Base-by-base conservation (phyloP, 2,329 filamentous ascomycete genomes). In the Aspergillus oerlinghausenensis region DNA sequence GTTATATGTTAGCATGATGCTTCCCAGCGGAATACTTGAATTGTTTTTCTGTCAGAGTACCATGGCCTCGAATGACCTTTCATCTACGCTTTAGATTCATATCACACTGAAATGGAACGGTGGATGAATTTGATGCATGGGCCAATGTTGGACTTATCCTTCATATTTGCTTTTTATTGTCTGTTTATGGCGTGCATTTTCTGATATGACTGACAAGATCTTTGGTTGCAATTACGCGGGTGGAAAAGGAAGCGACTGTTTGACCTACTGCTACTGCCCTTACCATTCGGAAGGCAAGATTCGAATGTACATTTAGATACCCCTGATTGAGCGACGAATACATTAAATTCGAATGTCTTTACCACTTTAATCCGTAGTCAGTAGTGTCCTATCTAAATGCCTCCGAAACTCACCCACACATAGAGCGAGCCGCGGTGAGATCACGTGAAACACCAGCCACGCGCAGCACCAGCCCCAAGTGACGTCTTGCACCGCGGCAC, bases 251-350 rank as follows among this genome's bases (percentile, higher is more conserved):
- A 25, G 52, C 42, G 26, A 38, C 35, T 47, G 23, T 10, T 47
- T 45, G 8, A 45, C 25, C 29, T 51, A 14, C 35, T 55, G 5
- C 32, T 6, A 35, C 25, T 55, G 5, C 32, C 14, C 32, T 38
- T 38, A 17, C 42, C 52, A 21, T 21, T 47, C 35, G 14, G 48
- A 21, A 21, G 40, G 49, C 48, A 38, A 49, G 58, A 55, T 58
- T 63, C 55, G 59, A 58, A 60, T 69, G 65, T 70, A 67, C 59
- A 63, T 63, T 68, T 70, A 71, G 68, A 71, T 71, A 71, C 68
- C 68, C 68, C 60, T 66, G 57, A 62, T 63, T 52, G 52, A 56
- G 54, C 60, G 55, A 49, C 42, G 51, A 61, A 58, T 43, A 55
- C 38, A 45, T 57, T 63, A 48, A 28, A 45, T 55, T 29, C 28